These are phyloP conservation scores for Globisporangium perplexum DNA, from an alignment of 352 stramenopile species.

Conservation along the genomic window DNA sequence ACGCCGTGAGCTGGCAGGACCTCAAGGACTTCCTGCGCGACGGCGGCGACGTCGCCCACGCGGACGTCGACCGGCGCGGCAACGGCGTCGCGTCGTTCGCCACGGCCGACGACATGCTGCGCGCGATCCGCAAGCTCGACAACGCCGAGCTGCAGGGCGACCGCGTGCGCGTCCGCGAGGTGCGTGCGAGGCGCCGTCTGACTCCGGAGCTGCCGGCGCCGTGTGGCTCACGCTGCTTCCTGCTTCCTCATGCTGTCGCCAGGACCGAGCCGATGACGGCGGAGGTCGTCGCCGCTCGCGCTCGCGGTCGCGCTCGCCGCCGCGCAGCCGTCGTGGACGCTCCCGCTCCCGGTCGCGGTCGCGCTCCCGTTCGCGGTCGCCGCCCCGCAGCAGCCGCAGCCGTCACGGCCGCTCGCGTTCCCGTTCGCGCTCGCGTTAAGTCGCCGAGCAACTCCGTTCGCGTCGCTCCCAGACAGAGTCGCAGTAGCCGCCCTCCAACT, in stretches of 20 bases:
- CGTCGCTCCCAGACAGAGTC: too few relatives aligned
- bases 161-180: constrained; percentile 36
- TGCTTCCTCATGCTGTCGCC: background rate
- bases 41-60: constrained; percentile 55
- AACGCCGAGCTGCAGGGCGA: constrained; percentile 39
- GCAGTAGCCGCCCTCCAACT: too few relatives aligned
- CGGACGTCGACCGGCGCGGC: constrained; percentile 60
- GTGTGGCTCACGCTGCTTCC: background rate
- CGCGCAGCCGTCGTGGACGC: background rate
- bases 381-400: constrained; percentile 17
- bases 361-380: constrained; percentile 24
- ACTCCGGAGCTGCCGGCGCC: too few relatives aligned
- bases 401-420: constrained; percentile 21
- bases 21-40: constrained; percentile 61
- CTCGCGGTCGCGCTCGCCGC: constrained; percentile 9
- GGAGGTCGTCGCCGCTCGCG: background rate
- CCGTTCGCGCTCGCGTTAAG: constrained; percentile 14
- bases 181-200: too few relatives aligned
- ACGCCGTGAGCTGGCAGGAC: constrained; percentile 47
- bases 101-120: constrained; percentile 50
- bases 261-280: constrained; percentile 10
- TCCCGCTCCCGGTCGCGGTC: constrained; percentile 27
- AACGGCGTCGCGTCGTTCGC: constrained; percentile 60
- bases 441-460: too few relatives aligned
- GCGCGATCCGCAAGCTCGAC: constrained; percentile 49